Evolutionary conservation across 352 stramenopile species (phyloP).

Genomic region (Globisporangium radiosum): DNA sequence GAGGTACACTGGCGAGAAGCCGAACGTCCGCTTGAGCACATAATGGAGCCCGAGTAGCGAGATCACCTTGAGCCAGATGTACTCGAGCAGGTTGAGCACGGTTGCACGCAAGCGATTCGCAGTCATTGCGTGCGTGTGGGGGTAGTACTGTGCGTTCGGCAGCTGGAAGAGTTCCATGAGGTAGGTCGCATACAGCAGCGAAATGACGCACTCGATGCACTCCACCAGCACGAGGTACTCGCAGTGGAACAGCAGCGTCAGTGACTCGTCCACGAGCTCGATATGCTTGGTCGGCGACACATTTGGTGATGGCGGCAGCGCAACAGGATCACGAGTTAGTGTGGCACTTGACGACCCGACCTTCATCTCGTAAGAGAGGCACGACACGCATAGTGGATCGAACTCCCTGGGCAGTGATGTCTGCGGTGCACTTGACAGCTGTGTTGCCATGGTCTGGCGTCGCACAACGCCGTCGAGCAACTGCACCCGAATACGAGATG

Average conservation of each 20-base stretch:
- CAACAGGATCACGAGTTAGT: too few relatives aligned
- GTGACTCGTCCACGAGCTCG: background rate
- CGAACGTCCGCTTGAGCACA: constrained; percentile 3
- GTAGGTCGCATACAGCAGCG: constrained; percentile 10
- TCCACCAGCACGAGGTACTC: constrained; percentile 20
- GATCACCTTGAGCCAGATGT: constrained; percentile 6
- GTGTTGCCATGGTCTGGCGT: too few relatives aligned
- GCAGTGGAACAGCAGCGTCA: constrained; percentile 13
- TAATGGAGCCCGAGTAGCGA: constrained; percentile 8
- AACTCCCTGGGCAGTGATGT: too few relatives aligned
- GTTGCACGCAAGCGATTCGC: background rate
- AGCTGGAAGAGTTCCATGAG: constrained; percentile 4
- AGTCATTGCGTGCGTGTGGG: constrained; percentile 1
- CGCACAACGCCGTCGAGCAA: too few relatives aligned
- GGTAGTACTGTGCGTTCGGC: constrained; percentile 12
- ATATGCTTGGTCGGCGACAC: too few relatives aligned
- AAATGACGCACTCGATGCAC: constrained; percentile 18
- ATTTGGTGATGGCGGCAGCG: too few relatives aligned
- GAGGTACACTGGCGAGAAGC: constrained; percentile 5
- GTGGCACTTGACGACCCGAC: too few relatives aligned
- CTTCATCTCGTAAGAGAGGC: too few relatives aligned
- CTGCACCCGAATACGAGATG: too few relatives aligned
- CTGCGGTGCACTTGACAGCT: too few relatives aligned
- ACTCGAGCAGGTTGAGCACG: constrained; percentile 9
- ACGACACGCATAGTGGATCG: too few relatives aligned